phyloP scores from a whole-genome alignment of 2,329 filamentous ascomycete genomes.

The Neofusicoccum sp. region DNA sequence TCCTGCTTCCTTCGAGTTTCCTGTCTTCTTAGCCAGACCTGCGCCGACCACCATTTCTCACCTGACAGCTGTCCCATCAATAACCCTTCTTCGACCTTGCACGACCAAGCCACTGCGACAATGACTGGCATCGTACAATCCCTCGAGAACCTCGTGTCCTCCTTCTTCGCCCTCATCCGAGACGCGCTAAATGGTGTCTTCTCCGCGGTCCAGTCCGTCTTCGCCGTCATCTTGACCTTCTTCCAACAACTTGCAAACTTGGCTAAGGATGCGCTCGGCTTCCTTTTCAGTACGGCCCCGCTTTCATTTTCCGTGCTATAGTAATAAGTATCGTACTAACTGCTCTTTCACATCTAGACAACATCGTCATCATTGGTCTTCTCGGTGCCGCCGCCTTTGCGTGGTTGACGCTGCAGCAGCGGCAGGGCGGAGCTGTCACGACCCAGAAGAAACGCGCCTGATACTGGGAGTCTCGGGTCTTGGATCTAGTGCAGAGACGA shows the following conservation, averaged over 20 bases:
- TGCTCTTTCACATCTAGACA: not conserved
- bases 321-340: not conserved
- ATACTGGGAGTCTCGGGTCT: not conserved
- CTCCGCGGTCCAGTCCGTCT: slow-evolving; percentile 1
- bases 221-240: slow-evolving; percentile 1
- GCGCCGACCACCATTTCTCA: too few species aligned
- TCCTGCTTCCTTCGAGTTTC: too few species aligned
- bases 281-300: not conserved
- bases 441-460: slow-evolving; percentile 1
- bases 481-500: not conserved
- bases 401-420: slow-evolving; percentile 2
- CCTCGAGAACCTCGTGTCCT: slow-evolving; percentile 10
- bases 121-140: slow-evolving; percentile 2
- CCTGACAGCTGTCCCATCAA: not conserved
- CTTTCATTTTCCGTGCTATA: too few species aligned
- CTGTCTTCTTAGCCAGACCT: too few species aligned
- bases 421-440: not conserved
- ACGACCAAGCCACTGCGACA: not conserved
- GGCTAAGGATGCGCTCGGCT: not conserved
- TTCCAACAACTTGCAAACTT: slow-evolving; percentile 2
- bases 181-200: slow-evolving; percentile 8
- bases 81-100: not conserved
- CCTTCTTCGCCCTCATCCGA: slow-evolving; percentile 13
- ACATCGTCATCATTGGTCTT: slow-evolving; percentile 5
- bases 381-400: not conserved